Evolutionary conservation across 176 grass and related monocot genomes (phyloP).

Genomic region (Bromus sterilis): DNA sequence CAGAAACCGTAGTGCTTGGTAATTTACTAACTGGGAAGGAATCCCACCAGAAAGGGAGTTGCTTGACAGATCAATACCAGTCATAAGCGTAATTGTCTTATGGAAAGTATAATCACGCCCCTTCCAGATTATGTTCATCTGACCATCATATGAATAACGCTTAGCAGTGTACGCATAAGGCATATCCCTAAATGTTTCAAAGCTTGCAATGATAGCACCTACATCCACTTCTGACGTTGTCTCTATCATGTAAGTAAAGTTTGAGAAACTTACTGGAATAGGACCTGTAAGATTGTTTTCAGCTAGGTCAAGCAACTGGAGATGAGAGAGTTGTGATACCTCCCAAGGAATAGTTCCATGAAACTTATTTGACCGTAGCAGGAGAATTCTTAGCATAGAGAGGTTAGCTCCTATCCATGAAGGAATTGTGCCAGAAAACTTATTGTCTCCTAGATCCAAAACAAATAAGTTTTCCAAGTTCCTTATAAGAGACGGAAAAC

Average conservation of each 20-base stretch:
- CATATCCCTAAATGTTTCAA: too few species aligned
- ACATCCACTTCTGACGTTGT: too few species aligned
- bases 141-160: neutral
- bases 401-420: neutral
- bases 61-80: constrained; percentile 17
- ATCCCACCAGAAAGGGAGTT: constrained; percentile 21
- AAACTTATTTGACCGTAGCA: constrained; percentile 16
- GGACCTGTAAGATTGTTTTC: constrained; percentile 17
- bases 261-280: neutral
- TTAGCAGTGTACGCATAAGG: too few species aligned
- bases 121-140: neutral
- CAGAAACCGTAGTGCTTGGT: neutral
- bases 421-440: neutral
- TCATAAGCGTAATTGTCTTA: neutral
- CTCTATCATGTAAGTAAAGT: neutral
- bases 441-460: neutral
- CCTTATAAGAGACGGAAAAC: neutral
- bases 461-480: neutral
- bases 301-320: constrained; percentile 26
- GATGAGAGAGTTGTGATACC: constrained; percentile 1
- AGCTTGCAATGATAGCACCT: too few species aligned
- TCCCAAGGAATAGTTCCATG: constrained; percentile 15
- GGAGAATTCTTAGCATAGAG: neutral
- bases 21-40: neutral
- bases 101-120: neutral